Conservation (phyloP, 1,284 basidiomycete genomes). For the Vanrija sp. region DNA sequence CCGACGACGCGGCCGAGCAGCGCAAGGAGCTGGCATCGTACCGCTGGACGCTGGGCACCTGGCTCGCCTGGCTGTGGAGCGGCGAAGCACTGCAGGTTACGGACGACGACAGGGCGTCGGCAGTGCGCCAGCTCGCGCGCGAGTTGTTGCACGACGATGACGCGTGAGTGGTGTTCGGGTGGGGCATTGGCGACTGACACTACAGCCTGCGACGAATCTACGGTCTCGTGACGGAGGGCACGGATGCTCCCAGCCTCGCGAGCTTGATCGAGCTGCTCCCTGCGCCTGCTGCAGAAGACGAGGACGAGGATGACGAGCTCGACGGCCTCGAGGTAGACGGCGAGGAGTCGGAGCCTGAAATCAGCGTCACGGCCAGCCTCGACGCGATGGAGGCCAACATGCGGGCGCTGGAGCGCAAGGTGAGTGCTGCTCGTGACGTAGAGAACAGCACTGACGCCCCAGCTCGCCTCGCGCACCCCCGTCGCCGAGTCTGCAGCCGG, state of each 20-base stretch:
- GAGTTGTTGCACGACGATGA: constrained; percentile 16
- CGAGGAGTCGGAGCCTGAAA: neutral
- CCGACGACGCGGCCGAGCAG: constrained; percentile 5
- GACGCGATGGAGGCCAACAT: constrained; percentile 15
- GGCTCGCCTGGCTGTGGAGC: constrained; percentile 11
- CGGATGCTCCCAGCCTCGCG: neutral
- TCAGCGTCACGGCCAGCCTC: constrained; percentile 8
- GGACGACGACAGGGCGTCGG: neutral
- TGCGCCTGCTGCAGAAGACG: neutral
- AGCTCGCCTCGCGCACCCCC: neutral
- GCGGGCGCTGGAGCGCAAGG: constrained; percentile 5
- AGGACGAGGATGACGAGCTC: constrained; percentile 8
- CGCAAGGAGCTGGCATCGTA: constrained; percentile 10
- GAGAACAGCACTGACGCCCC: neutral
- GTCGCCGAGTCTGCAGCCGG: neutral
- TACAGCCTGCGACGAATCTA: constrained; percentile 10
- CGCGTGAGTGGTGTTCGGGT: constrained; percentile 3
- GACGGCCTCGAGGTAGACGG: constrained; percentile 13
- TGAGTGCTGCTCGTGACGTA: neutral
- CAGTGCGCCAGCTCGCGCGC: constrained; percentile 8
- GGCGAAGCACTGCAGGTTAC: constrained; percentile 2
- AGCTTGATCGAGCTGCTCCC: constrained; percentile 7
- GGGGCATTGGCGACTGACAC: neutral
- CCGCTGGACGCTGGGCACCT: constrained; percentile 18
- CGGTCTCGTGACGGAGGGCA: neutral